Base-by-base conservation (phyloP, 768 basidiomycete genomes). In the Clavaria fumosa region DNA sequence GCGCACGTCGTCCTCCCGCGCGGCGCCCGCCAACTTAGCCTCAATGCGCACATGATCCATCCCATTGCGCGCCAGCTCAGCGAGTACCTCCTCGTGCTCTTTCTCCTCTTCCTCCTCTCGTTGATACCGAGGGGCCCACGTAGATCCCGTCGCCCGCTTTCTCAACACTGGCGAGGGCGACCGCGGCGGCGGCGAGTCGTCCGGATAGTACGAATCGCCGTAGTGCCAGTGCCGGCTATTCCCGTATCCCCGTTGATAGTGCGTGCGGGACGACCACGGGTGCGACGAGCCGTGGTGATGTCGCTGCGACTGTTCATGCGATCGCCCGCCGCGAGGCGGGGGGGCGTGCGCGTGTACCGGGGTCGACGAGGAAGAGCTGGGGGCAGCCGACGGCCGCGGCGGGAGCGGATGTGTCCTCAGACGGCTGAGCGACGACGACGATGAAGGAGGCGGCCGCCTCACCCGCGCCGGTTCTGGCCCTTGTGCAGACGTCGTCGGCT, bases 1-100 rank as follows among this genome's bases (percentile, higher is more conserved):
- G 43, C 57, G 51, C n/a, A 90, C 72, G 43, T 80, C 75, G 23
- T 73, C 75, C 50, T 83, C 79, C 40, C 59, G 58, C 34, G 79
- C 68, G 11, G 61, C 61, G 35, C 62, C 65, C 34, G 68, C 58
- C 24, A 63, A 52, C 49, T 61, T 61, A 2, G 59, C 64, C 36
- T 70, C 69, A 11, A 88, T 56, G 43, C 63, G 66, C 31, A 84
- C 64, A 55, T 85, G 70, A 11, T 83, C 78, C 43, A 63, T 61
- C 34, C 72, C 75, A 43, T 78, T 85, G 51, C 59, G 59, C 44
- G 65, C 64, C 30, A 88, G 61, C 47, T 60, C 66, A 24, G 64
- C 63, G 30, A 68, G 43, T 5, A 77, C 61, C 23, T 53, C 55
- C 26, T 52, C 55, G 32, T 59, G 54, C 52, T 55, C 58, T 47